Base-by-base conservation (phyloP, 1,284 basidiomycete species). In the Coniferiporia weirii region DNA sequence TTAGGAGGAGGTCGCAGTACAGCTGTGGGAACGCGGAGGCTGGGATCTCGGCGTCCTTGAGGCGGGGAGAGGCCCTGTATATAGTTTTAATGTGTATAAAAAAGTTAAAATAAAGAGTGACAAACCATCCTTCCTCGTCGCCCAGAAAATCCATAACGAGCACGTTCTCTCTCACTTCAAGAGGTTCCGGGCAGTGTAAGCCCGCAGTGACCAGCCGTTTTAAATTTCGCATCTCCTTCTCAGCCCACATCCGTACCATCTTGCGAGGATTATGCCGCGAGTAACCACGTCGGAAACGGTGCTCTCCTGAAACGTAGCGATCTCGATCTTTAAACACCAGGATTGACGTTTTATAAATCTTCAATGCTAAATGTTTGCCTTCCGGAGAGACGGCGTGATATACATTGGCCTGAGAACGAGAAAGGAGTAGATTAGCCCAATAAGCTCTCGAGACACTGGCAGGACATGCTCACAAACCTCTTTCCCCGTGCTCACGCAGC, bases 331-430 rank as follows among this genome's bases (percentile, higher is more conserved):
- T 97, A 80, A 99, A 99, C 8, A 95, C 82, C 7, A 99, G 84
- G 64, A 99, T 99, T 32, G 93, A 96, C 0, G 97, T 99, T 72
- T 99, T 97, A 79, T 96, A 99, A 65, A 99, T 96, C 74, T 99
- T 99, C 63, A 99, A 80, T 0, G 96, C 95, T 36, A 95, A 75
- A 70, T 89, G 91, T 15, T 73, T 72, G 15, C 74, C 73, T 9
- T 81, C 79, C 0, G 86, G 82, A 0, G 87, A 84, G 46, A 87
- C 70, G 0, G 93, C 92, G 69, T 95, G 93, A 69, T 97, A 97
- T 7, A 97, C 94, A 65, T 96, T 97, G 1, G 94, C 94, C 93
- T 95, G 63, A 20, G 19, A 46, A 27, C 27, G 54, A 55, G 36
- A 48, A 63, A 36, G 52, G 44, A 52, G 52, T 47, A 53, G 61